Base-by-base conservation (phyloP, 2,329 filamentous ascomycete species). In the Aspergillus viridinutans region DNA sequence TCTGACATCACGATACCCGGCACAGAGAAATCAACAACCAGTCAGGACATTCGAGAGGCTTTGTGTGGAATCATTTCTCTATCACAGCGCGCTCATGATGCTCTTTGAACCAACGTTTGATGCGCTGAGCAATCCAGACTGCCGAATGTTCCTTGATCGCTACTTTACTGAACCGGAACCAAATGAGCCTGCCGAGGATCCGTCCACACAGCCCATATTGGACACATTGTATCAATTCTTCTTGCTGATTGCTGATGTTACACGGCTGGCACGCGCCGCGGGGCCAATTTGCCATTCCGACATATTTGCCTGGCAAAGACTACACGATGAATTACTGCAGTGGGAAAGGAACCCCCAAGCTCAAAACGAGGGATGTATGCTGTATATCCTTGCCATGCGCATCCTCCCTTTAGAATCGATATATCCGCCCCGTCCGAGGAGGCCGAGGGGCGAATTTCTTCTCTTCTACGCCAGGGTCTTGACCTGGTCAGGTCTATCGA, bases 1-100 rank as follows among this genome's bases (percentile, higher is more conserved):
- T 56, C 57, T 3, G 20, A 42, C 14, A 17, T 64, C 2, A 28
- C 62, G 12, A 42, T 40, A 4, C 52, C 58, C 21, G 53, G 62
- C 43, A 54, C 42, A 10, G 49, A 54, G 1, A 53, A 56, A 48
- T 28, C 38, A 21, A 3, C 56, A 58, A 29, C 43, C 57, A 6
- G 45, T 51, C 1, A 54, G 58, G 6, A 54, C 58, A 2, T 62
- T 64, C 43, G 60, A 64, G 20, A 53, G 62, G 2, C 58, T 64
- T 10, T 64, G 62, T 49, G 49, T 58, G 8, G 62, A 64, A 25
- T 62, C 57, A 20, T 64, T 64, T 38, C 28, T 64, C 5, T 64
- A 64, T 32, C 60, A 64, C n/a, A 56, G 57, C 2, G 56, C 58
- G 8, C 25, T 62, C 3, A 58, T 62, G 55, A 60, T 60, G 55